Percentiles rank a stretch among this genome's conserved stretches.
Conservation (phyloP, 495 filamentous ascomycete genomes). For the Podospora sp. region DNA sequence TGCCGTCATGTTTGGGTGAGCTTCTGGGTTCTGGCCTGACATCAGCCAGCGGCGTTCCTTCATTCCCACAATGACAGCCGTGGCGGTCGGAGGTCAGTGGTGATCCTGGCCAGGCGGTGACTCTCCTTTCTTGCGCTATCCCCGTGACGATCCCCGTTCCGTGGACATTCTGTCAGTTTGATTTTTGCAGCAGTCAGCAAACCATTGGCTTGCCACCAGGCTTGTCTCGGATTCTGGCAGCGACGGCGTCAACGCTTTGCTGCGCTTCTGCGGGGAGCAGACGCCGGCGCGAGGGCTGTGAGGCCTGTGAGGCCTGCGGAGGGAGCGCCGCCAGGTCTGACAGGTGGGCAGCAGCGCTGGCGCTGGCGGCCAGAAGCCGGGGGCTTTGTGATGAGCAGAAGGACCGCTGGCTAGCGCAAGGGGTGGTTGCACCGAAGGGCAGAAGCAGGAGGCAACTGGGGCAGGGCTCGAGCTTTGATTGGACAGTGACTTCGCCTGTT, state of each 20-base stretch:
- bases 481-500: neutral
- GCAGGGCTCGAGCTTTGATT: slow-evolving; percentile 2
- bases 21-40: neutral
- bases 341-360: neutral
- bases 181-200: neutral
- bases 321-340: neutral
- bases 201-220: neutral
- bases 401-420: neutral
- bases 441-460: neutral
- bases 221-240: neutral
- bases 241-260: neutral
- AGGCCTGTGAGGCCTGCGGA: neutral
- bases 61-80: neutral
- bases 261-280: neutral
- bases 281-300: neutral
- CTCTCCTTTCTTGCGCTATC: neutral
- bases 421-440: neutral
- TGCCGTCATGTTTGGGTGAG: neutral
- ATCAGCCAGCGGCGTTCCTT: neutral
- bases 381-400: neutral
- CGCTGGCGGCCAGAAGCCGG: too few species aligned
- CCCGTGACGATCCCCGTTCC: neutral
- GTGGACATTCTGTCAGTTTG: neutral
- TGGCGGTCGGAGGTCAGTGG: neutral
- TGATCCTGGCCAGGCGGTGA: neutral